A percentile compares a stretch with the other conserved stretches of the same genome.
Evolutionary conservation across 352 stramenopile species (phyloP).

Genomic region (Phytopythium kandeliae): DNA sequence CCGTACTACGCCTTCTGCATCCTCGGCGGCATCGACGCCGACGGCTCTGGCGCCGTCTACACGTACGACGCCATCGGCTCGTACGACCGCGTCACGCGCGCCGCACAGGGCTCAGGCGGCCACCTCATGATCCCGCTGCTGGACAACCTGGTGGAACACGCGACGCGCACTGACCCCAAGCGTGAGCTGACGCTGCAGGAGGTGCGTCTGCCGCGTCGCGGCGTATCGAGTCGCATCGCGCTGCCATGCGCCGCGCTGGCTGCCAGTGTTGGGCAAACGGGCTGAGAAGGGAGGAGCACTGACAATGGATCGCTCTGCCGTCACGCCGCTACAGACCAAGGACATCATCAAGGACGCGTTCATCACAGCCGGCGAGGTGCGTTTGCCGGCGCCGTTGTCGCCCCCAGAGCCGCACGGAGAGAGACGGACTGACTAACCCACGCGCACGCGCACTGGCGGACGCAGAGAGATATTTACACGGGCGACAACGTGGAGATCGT

Average conservation of each 20-base stretch:
- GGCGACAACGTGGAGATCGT: conserved; percentile 97
- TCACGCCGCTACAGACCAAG: conserved; percentile 90
- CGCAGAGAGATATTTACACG: conserved; percentile 97
- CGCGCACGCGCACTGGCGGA: background rate
- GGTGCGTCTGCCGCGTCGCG: conserved; percentile 17
- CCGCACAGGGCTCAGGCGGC: conserved; percentile 88
- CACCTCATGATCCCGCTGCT: conserved; percentile 98
- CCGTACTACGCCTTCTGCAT: conserved; percentile 99
- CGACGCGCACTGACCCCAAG: conserved; percentile 91
- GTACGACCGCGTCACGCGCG: conserved; percentile 70
- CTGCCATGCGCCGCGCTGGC: too few relatives aligned
- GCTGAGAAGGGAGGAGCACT: too few relatives aligned
- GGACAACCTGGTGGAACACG: conserved; percentile 95
- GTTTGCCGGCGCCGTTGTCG: background rate
- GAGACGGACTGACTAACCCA: background rate
- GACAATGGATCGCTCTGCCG: too few relatives aligned
- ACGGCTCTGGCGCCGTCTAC: conserved; percentile 96
- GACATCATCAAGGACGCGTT: conserved; percentile 99
- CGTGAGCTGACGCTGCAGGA: conserved; percentile 87
- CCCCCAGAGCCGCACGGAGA: too few relatives aligned
- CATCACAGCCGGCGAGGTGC: conserved; percentile 94
- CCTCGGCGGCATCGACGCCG: conserved; percentile 93
- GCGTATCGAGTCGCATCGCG: too few relatives aligned
- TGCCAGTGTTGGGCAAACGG: background rate
- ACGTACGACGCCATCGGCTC: conserved; percentile 98